These are phyloP conservation scores for Pythium brassicae DNA, from an alignment of 352 stramenopile genomes.

Conservation along the genomic window DNA sequence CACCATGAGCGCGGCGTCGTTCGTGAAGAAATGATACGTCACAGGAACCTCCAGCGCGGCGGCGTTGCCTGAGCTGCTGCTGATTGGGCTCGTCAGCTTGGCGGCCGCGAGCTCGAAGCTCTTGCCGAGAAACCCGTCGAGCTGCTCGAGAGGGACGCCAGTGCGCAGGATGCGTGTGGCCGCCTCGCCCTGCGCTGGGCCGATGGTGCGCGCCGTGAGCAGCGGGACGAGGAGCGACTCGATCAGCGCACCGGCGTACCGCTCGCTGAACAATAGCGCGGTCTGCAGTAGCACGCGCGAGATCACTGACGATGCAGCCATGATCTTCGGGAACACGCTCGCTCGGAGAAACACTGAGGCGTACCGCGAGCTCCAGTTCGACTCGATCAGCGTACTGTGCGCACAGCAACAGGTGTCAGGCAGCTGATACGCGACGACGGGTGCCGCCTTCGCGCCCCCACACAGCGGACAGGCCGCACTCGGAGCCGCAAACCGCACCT, in stretches of 20 bases:
- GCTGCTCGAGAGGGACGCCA: constrained; percentile 35
- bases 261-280: constrained; percentile 42
- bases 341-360: constrained; percentile 53
- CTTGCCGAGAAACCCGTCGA: constrained; percentile 45
- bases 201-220: constrained; percentile 29
- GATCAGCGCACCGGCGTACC: constrained; percentile 35
- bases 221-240: constrained; percentile 56
- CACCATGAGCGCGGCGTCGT: constrained; percentile 62
- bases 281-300: constrained; percentile 70
- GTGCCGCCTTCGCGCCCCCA: too few species aligned
- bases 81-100: background rate
- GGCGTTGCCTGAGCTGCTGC: constrained; percentile 2
- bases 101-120: constrained; percentile 10
- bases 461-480: too few species aligned
- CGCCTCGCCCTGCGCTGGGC: constrained; percentile 56
- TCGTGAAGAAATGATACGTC: constrained; percentile 38
- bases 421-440: too few species aligned
- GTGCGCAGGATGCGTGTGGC: constrained; percentile 61
- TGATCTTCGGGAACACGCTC: constrained; percentile 54
- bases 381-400: constrained; percentile 44
- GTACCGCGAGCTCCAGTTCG: constrained; percentile 70
- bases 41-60: too few species aligned
- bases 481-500: too few species aligned
- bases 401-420: background rate
- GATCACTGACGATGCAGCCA: constrained; percentile 53